Evolutionary conservation across 352 stramenopile species (phyloP), one percentile per base, ranked within the genome.

Genomic region (Pythium angustatum): DNA sequence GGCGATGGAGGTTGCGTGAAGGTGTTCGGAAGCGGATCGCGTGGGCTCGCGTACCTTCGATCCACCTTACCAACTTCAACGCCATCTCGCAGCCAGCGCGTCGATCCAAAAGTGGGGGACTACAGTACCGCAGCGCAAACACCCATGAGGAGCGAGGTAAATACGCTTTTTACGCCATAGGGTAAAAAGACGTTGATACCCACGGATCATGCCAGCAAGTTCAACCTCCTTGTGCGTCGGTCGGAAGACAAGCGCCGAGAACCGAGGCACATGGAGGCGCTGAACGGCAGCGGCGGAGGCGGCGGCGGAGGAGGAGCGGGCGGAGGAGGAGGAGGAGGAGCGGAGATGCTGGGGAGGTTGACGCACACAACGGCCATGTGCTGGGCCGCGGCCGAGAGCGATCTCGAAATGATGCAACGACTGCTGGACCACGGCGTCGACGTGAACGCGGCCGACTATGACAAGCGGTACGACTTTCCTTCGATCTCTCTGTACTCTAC

Each of bases 401-500:
- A 91, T 57, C 45, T 90, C 17, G 78, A 78, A 28, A 73, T 85
- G 28, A 78, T 93, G 64, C 72, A 78, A n/a, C 71, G 70, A 1
- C 64, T 92, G 33, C 68, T 74, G 27, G 78, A 85, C 43, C 78
- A 88, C 63, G 83, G 79, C 22, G 81, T 71, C 6, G 78, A 93
- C 58, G 80, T 93, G 21, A 91, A 92, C 58, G 72, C 76, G 19
- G 72, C 70, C n/a, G 85, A 93, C 66, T 90, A 91, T 56, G 81
- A 93, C 66, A 86, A 84, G 51, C 76, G 85, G 85, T 93, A 33
- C 48, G 53, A 17, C 14, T 31, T 31, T 24, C 28, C 33, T 44
- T 27, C 17, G 8, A 8, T 17, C 24, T 27, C 27, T 43, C n/a
- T 24, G 6, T 7, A 15, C 43, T 15, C 8, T 30, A 27, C 28